Conservation (phyloP, 2,329 filamentous ascomycete genomes). For the Pleomassaria siparia region DNA sequence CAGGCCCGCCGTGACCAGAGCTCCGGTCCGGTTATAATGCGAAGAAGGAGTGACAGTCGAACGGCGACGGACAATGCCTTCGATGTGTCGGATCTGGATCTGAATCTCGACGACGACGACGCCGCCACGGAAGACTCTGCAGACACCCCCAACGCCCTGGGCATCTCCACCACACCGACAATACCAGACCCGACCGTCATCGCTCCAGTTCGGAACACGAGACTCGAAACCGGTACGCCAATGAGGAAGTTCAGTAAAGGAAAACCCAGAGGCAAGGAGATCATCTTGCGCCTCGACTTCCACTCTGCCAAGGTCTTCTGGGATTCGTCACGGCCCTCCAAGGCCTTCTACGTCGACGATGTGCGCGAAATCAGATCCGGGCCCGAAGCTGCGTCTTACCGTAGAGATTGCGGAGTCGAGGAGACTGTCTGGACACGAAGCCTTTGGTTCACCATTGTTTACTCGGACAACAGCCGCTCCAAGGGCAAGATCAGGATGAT, state of each 20-base stretch:
- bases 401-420: constrained; percentile 75
- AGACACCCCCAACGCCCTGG: constrained; percentile 44
- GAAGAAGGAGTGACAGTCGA: constrained; percentile 87
- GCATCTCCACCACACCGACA: constrained; percentile 38
- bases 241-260: constrained; percentile 81
- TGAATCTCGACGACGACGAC: constrained; percentile 61
- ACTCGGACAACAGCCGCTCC: constrained; percentile 74
- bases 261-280: constrained; percentile 68
- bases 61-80: constrained; percentile 57
- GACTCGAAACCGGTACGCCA: constrained; percentile 75
- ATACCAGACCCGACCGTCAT: constrained; percentile 48
- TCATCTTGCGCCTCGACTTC: constrained; percentile 77
- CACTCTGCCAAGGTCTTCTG: constrained; percentile 85
- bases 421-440: constrained; percentile 65
- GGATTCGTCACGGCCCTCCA: constrained; percentile 76
- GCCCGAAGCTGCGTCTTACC: constrained; percentile 83
- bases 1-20: constrained; percentile 78
- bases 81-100: constrained; percentile 53
- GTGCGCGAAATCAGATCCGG: constrained; percentile 87
- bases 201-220: constrained; percentile 73
- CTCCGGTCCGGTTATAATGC: constrained; percentile 83
- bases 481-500: constrained; percentile 77
- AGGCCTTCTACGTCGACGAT: constrained; percentile 91
- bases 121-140: constrained; percentile 50
- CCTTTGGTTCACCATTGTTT: constrained; percentile 91